These are phyloP conservation scores for Debaryomyces psychrophilus DNA, from an alignment of 1,139 yeast genomes.

Conservation along the genomic window DNA sequence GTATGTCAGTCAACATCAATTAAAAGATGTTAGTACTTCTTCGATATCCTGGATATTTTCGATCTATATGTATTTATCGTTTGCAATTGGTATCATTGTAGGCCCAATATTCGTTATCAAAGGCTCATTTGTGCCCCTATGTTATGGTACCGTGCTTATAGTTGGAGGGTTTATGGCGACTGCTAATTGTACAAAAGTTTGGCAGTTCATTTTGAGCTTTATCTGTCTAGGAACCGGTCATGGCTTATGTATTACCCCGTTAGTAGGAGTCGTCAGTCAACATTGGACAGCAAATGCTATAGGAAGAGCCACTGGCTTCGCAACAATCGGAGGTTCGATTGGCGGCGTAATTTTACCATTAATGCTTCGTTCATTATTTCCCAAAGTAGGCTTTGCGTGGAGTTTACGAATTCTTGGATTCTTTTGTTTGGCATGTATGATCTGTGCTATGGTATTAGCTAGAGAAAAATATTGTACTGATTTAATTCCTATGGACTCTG, in stretches of 20 bases:
- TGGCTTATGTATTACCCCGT: conserved; percentile 40
- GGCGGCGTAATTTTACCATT: conserved; percentile 43
- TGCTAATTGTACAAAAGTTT: conserved; percentile 32
- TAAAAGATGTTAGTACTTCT: conserved; percentile 23
- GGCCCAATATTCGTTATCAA: conserved; percentile 43
- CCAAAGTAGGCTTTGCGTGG: conserved; percentile 38
- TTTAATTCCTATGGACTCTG: conserved; percentile 10
- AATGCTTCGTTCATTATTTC: conserved; percentile 34
- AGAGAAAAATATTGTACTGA: conserved; percentile 12
- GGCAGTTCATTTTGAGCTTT: conserved; percentile 41
- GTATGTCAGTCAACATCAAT: conserved; percentile 37
- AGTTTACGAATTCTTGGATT: conserved; percentile 40
- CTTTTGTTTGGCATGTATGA: conserved; percentile 34
- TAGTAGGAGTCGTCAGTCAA: conserved; percentile 37
- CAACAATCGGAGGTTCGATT: conserved; percentile 44
- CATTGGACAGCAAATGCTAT: conserved; percentile 42
- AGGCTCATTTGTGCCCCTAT: conserved; percentile 33
- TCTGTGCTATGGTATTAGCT: conserved; percentile 13
- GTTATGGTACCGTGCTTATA: conserved; percentile 29
- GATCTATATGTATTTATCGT: conserved; percentile 35
- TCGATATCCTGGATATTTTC: conserved; percentile 43
- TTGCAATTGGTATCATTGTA: conserved; percentile 34
- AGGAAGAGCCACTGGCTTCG: conserved; percentile 40
- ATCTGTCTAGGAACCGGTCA: conserved; percentile 39
- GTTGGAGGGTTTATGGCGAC: conserved; percentile 40